A percentile compares a stretch with the other conserved stretches of the same genome.
phyloP scores from a whole-genome alignment of 768 basidiomycete species.

The Tricholoma saponaceum region DNA sequence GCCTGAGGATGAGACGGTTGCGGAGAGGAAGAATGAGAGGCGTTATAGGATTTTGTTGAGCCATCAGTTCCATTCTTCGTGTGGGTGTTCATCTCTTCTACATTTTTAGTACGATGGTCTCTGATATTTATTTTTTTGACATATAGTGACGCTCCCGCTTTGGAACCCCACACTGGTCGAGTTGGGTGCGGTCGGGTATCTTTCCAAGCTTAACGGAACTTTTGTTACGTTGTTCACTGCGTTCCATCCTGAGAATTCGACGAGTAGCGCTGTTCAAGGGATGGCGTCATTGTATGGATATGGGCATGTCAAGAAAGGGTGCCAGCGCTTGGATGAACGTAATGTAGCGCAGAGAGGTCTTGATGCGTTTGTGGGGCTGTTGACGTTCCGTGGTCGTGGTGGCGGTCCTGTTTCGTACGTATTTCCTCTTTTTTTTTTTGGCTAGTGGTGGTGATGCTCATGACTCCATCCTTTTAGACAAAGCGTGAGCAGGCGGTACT shows the following conservation, averaged over 20 bases:
- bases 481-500: slow-evolving; percentile 47
- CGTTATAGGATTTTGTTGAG: slow-evolving; percentile 62
- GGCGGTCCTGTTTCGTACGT: slow-evolving; percentile 38
- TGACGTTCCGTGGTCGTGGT: slow-evolving; percentile 38
- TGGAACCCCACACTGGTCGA: slow-evolving; percentile 64
- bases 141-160: slow-evolving; percentile 68
- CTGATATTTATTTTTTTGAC: neutral
- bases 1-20: slow-evolving; percentile 30
- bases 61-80: slow-evolving; percentile 66
- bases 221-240: slow-evolving; percentile 76
- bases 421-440: neutral
- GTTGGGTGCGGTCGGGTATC: slow-evolving; percentile 73
- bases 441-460: neutral
- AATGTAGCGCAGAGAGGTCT: slow-evolving; percentile 54
- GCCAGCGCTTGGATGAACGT: slow-evolving; percentile 52
- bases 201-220: slow-evolving; percentile 59
- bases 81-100: slow-evolving; percentile 36
- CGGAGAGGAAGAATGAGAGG: slow-evolving; percentile 55
- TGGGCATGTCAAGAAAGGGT: slow-evolving; percentile 48
- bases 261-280: slow-evolving; percentile 35
- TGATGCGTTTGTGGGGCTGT: slow-evolving; percentile 49
- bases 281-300: slow-evolving; percentile 64
- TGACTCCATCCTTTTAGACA: slow-evolving; percentile 24
- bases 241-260: slow-evolving; percentile 45
- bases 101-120: neutral